Conservation (phyloP, 169 alveolate species). For the Eimeria nieschulzi region DNA sequence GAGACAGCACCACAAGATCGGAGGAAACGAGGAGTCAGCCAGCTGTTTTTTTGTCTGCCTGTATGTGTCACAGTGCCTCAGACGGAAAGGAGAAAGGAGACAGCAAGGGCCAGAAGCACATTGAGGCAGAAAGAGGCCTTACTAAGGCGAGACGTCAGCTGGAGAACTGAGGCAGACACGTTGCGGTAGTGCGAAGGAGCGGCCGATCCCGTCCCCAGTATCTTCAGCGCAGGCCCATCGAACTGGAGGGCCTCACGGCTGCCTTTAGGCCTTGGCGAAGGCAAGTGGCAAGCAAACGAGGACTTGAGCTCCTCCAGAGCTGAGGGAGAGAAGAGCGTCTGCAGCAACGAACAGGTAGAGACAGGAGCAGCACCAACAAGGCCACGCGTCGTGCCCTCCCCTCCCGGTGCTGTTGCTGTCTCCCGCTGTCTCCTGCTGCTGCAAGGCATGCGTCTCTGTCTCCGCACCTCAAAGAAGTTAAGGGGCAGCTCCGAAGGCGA, state of each 20-base stretch:
- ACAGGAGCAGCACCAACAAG: conserved; percentile 9
- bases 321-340: not conserved
- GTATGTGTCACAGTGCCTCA: not conserved
- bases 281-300: not conserved
- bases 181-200: conserved; percentile 91
- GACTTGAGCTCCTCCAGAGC: not conserved
- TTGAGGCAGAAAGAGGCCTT: not conserved
- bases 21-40: not conserved
- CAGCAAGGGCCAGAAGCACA: too few relatives aligned
- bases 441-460: not conserved
- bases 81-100: not conserved
- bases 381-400: not conserved
- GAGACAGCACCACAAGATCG: not conserved
- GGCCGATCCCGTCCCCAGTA: conserved; percentile 93
- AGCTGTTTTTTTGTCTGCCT: not conserved
- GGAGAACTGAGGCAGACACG: conserved; percentile 83
- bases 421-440: not conserved
- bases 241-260: not conserved
- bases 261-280: not conserved
- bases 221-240: conserved; percentile 81
- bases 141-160: not conserved
- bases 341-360: not conserved
- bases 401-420: not conserved
- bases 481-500: not conserved
- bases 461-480: conserved; percentile 4